These are phyloP conservation scores for Fragaria ananassa DNA, from an alignment of 306 rosid species.

Conservation along the genomic window DNA sequence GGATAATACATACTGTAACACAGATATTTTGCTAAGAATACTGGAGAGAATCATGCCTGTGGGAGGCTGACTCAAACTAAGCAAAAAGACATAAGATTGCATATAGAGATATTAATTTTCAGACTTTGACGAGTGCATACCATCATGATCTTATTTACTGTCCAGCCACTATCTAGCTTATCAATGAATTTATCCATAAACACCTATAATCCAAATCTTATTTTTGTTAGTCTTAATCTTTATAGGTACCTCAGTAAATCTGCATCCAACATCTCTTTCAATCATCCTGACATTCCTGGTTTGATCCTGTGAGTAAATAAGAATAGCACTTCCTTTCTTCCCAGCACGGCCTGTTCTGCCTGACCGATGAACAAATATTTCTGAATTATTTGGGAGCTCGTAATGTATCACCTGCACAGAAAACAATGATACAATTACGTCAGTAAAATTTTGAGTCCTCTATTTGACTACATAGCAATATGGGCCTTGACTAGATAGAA, in stretches of 20 bases:
- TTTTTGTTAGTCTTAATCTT: not conserved
- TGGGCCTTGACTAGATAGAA: not conserved
- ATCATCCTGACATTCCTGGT: constrained; percentile 59
- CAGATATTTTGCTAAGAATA: not conserved
- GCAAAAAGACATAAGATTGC: not conserved
- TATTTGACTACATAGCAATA: not conserved
- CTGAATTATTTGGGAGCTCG: constrained; percentile 90
- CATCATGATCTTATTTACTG: not conserved
- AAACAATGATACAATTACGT: not conserved
- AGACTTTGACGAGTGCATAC: not conserved
- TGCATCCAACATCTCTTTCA: constrained; percentile 87
- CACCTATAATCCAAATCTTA: not conserved
- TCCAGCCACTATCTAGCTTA: not conserved
- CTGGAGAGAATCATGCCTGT: not conserved
- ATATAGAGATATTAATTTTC: not conserved
- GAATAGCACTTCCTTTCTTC: constrained; percentile 86
- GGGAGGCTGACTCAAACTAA: not conserved
- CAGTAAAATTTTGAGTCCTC: not conserved
- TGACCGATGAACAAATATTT: constrained; percentile 97
- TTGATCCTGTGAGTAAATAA: constrained; percentile 64
- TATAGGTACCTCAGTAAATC: constrained; percentile 68
- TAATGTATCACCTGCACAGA: constrained; percentile 68
- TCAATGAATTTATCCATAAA: not conserved
- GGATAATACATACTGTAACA: not conserved
- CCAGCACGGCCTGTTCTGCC: constrained; percentile 99